A percentile compares a stretch with the other conserved stretches of the same genome.
phyloP scores from a whole-genome alignment of 768 basidiomycete genomes.

The Phaeotremella skinneri region DNA sequence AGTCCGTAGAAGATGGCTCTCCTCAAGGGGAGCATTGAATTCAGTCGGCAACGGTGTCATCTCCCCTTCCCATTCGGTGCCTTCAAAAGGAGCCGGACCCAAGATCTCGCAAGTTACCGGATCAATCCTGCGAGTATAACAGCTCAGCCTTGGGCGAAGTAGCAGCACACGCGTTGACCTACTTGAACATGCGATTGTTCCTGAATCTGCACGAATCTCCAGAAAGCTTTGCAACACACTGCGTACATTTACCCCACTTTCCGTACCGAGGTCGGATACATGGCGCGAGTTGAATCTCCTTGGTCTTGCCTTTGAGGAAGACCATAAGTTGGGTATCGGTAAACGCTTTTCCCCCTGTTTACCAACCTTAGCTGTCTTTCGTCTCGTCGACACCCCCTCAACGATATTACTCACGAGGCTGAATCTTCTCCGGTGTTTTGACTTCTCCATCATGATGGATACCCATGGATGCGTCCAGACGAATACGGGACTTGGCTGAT shows the following conservation, averaged over 20 bases:
- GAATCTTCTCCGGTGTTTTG: slow-evolving; percentile 32
- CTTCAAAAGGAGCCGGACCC: slow-evolving; percentile 37
- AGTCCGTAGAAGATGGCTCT: slow-evolving; percentile 26
- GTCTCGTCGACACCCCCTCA: neutral
- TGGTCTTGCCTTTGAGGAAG: slow-evolving; percentile 24
- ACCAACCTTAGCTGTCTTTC: neutral
- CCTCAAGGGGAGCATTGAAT: slow-evolving; percentile 31
- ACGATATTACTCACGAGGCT: slow-evolving; percentile 16
- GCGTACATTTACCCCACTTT: slow-evolving; percentile 42
- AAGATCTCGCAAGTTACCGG: slow-evolving; percentile 34
- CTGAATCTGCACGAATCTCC: slow-evolving; percentile 45
- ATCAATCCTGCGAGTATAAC: slow-evolving; percentile 28
- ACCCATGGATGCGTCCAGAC: slow-evolving; percentile 12
- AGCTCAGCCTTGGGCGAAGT: neutral
- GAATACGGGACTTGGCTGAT: slow-evolving; percentile 11
- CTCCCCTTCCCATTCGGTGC: slow-evolving; percentile 26
- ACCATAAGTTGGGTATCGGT: slow-evolving; percentile 18
- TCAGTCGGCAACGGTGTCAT: slow-evolving; percentile 34
- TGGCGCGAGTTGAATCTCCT: slow-evolving; percentile 29
- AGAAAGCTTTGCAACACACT: slow-evolving; percentile 36
- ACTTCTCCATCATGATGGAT: slow-evolving; percentile 8
- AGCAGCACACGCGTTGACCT: slow-evolving; percentile 5
- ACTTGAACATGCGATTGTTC: slow-evolving; percentile 40
- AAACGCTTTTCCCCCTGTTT: slow-evolving; percentile 20
- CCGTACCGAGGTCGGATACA: slow-evolving; percentile 38